phyloP scores from a whole-genome alignment of 1,139 yeast genomes.

The Blastobotrys illinoisensis region DNA sequence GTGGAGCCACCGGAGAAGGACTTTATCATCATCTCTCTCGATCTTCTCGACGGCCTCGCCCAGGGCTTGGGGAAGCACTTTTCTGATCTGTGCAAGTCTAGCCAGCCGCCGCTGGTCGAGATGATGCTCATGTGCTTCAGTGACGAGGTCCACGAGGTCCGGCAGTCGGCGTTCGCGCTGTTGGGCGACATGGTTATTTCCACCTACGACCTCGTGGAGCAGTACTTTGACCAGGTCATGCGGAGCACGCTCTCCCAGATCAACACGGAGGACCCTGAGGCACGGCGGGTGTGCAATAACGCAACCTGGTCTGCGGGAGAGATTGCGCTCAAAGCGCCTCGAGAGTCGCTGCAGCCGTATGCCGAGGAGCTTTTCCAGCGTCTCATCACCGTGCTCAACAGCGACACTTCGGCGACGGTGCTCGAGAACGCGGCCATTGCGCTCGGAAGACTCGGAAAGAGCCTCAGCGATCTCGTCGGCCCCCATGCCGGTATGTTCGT shows the following conservation, averaged over 20 bases:
- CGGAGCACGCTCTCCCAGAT: conserved; percentile 52
- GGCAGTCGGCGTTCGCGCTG: conserved; percentile 88
- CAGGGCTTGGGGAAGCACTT: conserved; percentile 76
- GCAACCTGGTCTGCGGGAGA: conserved; percentile 96
- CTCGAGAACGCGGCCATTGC: conserved; percentile 90
- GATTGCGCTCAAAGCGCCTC: conserved; percentile 52
- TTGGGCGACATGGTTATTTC: conserved; percentile 79
- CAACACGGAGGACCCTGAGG: conserved; percentile 52
- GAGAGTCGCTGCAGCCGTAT: conserved; percentile 52
- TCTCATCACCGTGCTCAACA: conserved; percentile 62
- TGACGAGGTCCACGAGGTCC: conserved; percentile 75
- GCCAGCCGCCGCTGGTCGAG: conserved; percentile 48
- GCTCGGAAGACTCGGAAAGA: conserved; percentile 78
- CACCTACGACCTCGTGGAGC: conserved; percentile 52
- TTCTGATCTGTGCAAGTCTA: conserved; percentile 45
- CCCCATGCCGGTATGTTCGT: conserved; percentile 55
- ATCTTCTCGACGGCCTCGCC: conserved; percentile 82
- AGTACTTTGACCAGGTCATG: conserved; percentile 54
- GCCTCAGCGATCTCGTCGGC: conserved; percentile 54
- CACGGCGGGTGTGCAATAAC: conserved; percentile 67
- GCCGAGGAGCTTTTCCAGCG: conserved; percentile 51
- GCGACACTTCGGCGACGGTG: conserved; percentile 47
- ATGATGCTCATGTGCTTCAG: conserved; percentile 66
- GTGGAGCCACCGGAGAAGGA: conserved; percentile 81
- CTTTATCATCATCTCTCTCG: conserved; percentile 82